Evolutionary conservation across 2,329 filamentous ascomycete species (phyloP).

Genomic region (Coleophoma eucalyptorum): DNA sequence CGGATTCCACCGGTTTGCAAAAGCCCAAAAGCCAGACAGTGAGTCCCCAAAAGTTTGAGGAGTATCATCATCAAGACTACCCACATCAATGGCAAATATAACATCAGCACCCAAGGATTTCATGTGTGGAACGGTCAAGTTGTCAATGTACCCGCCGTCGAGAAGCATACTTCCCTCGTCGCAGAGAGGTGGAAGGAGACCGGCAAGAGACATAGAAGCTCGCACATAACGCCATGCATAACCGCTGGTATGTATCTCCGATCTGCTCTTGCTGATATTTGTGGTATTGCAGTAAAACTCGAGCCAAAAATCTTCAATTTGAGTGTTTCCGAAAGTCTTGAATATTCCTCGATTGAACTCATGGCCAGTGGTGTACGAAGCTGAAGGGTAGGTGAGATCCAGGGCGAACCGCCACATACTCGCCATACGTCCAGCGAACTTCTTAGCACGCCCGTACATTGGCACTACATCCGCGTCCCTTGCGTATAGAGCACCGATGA

Average conservation of each 20-base stretch:
- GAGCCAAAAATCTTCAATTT: constrained; percentile 99
- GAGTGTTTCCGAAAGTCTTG: constrained; percentile 94
- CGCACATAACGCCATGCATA: constrained; percentile 98
- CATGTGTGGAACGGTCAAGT: constrained; percentile 96
- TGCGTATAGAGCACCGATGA: constrained; percentile 92
- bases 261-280: constrained; percentile 91
- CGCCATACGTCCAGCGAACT: constrained; percentile 97
- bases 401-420: constrained; percentile 98
- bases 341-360: constrained; percentile 99
- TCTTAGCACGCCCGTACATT: constrained; percentile 95
- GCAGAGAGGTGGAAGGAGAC: constrained; percentile 86
- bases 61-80: constrained; percentile 84
- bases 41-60: constrained; percentile 94
- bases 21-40: constrained; percentile 90
- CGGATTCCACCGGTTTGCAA: constrained; percentile 95
- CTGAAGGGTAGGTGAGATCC: constrained; percentile 92
- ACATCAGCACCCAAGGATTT: constrained; percentile 88
- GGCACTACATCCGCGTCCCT: constrained; percentile 95
- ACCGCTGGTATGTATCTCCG: constrained; percentile 90
- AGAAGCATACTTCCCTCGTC: constrained; percentile 96
- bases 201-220: constrained; percentile 94
- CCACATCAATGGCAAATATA: constrained; percentile 95
- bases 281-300: constrained; percentile 99
- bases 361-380: constrained; percentile 95
- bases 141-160: constrained; percentile 96